Conservation (phyloP, 768 basidiomycete genomes). For the Leccinum imitatum region DNA sequence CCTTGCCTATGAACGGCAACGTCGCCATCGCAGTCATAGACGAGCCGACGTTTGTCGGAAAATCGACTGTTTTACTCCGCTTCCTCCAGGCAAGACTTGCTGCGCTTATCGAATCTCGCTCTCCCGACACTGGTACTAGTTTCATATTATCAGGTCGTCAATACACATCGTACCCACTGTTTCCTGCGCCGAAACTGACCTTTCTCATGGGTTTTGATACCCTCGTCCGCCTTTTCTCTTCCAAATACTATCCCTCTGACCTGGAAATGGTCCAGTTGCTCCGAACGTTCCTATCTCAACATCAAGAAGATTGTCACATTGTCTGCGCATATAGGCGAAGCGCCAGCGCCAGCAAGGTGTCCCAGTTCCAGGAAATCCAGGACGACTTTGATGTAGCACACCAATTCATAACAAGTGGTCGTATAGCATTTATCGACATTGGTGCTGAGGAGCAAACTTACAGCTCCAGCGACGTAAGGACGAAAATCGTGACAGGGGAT, state of each 20-base stretch:
- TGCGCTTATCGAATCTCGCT: slow-evolving; percentile 1
- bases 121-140: not conserved
- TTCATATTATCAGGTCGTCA: slow-evolving; percentile 5
- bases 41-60: slow-evolving; percentile 87
- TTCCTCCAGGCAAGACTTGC: slow-evolving; percentile 42
- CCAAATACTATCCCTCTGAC: slow-evolving; percentile 64
- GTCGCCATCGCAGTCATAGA: slow-evolving; percentile 81
- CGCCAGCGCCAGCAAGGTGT: slow-evolving; percentile 13
- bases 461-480: slow-evolving; percentile 71
- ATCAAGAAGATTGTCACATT: slow-evolving; percentile 58
- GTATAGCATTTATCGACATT: slow-evolving; percentile 63
- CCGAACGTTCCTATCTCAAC: slow-evolving; percentile 54
- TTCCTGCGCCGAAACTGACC: slow-evolving; percentile 44
- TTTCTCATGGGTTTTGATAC: slow-evolving; percentile 88
- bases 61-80: slow-evolving; percentile 57
- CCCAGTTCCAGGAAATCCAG: slow-evolving; percentile 28
- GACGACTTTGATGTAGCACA: slow-evolving; percentile 36
- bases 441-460: slow-evolving; percentile 51
- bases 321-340: slow-evolving; percentile 61
- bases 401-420: slow-evolving; percentile 50
- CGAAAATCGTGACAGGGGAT: slow-evolving; percentile 20
- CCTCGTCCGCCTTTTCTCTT: slow-evolving; percentile 72
- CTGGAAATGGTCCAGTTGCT: slow-evolving; percentile 57
- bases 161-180: not conserved
- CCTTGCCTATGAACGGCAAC: slow-evolving; percentile 32